Evolutionary conservation across 306 rosid genomes (phyloP).

Genomic region (Ormosia emarginata): DNA sequence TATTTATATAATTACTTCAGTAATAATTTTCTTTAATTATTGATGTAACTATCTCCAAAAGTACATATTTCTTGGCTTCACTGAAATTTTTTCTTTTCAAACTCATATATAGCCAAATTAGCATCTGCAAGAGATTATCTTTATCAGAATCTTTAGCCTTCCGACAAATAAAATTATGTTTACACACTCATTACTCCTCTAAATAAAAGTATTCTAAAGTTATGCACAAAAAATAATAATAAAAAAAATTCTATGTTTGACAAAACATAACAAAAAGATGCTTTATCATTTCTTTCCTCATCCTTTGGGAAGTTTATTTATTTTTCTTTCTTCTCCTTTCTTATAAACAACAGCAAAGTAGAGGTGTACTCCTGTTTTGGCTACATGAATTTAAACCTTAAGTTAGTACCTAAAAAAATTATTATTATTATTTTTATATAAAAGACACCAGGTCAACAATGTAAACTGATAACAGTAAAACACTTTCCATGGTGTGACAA

Average conservation of each 20-base stretch:
- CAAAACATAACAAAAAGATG: not conserved
- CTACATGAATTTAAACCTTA: not conserved
- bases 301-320: not conserved
- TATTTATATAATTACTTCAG: not conserved
- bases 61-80: not conserved
- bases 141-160: not conserved
- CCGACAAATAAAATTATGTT: too few relatives aligned
- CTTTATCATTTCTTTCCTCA: not conserved
- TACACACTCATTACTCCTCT: too few relatives aligned
- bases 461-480: not conserved
- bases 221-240: not conserved
- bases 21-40: not conserved
- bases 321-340: not conserved
- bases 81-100: not conserved
- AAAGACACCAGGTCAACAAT: not conserved
- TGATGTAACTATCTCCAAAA: not conserved
- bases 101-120: not conserved
- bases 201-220: not conserved
- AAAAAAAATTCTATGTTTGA: not conserved
- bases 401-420: not conserved
- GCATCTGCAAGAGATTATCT: too few relatives aligned
- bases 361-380: not conserved
- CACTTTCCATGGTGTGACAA: slow-evolving; percentile 16
- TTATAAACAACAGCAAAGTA: not conserved
- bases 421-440: too few relatives aligned